Base-by-base conservation (phyloP, 129 eudicot species). In the Artemisia annua region DNA sequence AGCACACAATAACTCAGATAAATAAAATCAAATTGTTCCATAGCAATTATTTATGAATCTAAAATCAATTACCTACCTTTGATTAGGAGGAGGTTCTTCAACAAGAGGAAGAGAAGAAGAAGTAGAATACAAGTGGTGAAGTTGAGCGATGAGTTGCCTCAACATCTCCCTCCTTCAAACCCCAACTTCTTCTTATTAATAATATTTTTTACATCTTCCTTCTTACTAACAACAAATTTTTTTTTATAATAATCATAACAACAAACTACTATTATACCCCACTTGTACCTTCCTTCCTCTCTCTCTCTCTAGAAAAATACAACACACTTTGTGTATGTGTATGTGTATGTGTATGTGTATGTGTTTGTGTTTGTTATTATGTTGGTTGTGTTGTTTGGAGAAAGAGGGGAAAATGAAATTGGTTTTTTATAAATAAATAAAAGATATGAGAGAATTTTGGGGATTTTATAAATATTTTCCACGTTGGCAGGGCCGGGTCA, bases 81-180 rank as follows among this genome's bases (percentile, higher is more conserved):
- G 46, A 39, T 39, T 39, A 39, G 46, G 46, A 5, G 75, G 76
- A 19, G 79, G 76, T 14, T 53, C 85, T 75, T 49, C 67, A 12
- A 79, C 79, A 67, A 76, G 82, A 58, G 67, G 83, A 79, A 46
- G 66, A 61, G 16, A 62, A 74, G 78, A 64, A 79, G 62, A 24
- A 49, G 64, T 75, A 55, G 72, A 67, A 81, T 83, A 69, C 57
- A 85, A 63, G 72, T 85, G 79, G 73, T 85, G 83, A 61, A 85
- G 64, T 75, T 88, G 86, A 63, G 86, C 88, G 75, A 88, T 88
- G 80, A 88, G 87, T 63, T 85, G 88, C 87, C 88, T 88, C 79
- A 83, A 83, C 95, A 85, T 88, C 77, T 79, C 84, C 76, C 64
- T 75, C 69, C 53, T 79, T 78, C 35, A 30, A 30, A 30, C 62